Evolutionary conservation across 208 protist species (phyloP).

Genomic region (Crithidia bombi): DNA sequence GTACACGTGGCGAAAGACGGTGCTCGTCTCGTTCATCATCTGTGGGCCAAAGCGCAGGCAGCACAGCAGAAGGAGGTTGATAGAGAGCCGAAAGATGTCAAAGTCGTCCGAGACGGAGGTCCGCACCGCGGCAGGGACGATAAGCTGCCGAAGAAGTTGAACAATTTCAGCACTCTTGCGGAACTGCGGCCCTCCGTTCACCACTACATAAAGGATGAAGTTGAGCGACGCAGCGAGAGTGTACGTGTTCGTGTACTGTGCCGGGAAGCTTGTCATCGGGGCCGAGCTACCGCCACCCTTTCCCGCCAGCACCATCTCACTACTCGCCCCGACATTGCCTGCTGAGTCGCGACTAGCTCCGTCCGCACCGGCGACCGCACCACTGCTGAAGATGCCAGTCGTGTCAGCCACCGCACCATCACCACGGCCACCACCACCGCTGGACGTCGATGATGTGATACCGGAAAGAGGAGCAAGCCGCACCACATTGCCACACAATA

Average conservation of each 20-base stretch:
- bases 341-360: neutral
- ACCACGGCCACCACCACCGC: conserved; percentile 7
- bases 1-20: conserved; percentile 94
- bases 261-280: conserved; percentile 10
- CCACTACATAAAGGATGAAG: conserved; percentile 75
- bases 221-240: conserved; percentile 54
- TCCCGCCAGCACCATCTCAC: conserved; percentile 3
- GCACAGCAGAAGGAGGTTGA: conserved; percentile 91
- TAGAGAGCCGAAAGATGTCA: conserved; percentile 90
- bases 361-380: neutral
- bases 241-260: conserved; percentile 25
- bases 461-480: conserved; percentile 32
- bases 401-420: neutral
- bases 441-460: conserved; percentile 8
- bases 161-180: conserved; percentile 69
- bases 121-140: conserved; percentile 86
- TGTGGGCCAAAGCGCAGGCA: conserved; percentile 88
- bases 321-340: neutral
- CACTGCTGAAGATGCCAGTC: neutral
- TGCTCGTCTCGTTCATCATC: conserved; percentile 93
- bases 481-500: conserved; percentile 30
- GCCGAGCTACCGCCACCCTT: conserved; percentile 4
- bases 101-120: conserved; percentile 83
- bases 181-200: conserved; percentile 91
- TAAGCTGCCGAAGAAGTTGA: conserved; percentile 69